These are phyloP conservation scores for Cordyceps fumosorosea DNA, from an alignment of 2,329 filamentous ascomycete species.

Conservation along the genomic window DNA sequence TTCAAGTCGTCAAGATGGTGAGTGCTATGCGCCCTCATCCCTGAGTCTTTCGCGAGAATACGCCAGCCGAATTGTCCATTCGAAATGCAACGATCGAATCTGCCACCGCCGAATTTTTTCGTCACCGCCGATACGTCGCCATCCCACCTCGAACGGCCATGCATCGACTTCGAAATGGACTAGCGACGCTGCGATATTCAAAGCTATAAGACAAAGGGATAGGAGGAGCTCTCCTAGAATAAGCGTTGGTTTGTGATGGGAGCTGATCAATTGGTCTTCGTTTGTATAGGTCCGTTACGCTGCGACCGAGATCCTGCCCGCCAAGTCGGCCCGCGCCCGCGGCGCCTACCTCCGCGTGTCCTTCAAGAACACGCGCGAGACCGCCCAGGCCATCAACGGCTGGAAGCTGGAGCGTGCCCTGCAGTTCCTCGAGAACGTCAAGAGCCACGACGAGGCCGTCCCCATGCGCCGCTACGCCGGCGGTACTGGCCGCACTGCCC, in stretches of 20 bases:
- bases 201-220: neutral
- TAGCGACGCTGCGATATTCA: neutral
- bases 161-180: slow-evolving; percentile 7
- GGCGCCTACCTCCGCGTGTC: slow-evolving; percentile 98
- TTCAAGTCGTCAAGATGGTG: slow-evolving; percentile 52
- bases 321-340: slow-evolving; percentile 95
- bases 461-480: slow-evolving; percentile 98
- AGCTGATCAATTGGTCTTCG: slow-evolving; percentile 16
- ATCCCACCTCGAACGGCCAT: neutral
- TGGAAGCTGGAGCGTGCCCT: slow-evolving; percentile 96
- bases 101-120: neutral
- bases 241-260: slow-evolving; percentile 12
- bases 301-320: slow-evolving; percentile 76
- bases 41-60: slow-evolving; percentile 3
- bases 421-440: slow-evolving; percentile 96
- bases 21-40: slow-evolving; percentile 23
- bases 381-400: slow-evolving; percentile 98
- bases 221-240: neutral
- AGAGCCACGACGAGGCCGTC: slow-evolving; percentile 93
- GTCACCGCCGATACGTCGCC: neutral
- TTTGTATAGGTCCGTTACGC: slow-evolving; percentile 81
- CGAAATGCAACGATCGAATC: slow-evolving; percentile 16
- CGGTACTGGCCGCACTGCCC: slow-evolving; percentile 88
- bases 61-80: slow-evolving; percentile 4
- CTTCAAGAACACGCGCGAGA: slow-evolving; percentile 99